A percentile compares a stretch with the other conserved stretches of the same genome.
These are phyloP conservation scores for Adenanthera pavonina DNA, from an alignment of 306 rosid genomes.

Conservation along the genomic window DNA sequence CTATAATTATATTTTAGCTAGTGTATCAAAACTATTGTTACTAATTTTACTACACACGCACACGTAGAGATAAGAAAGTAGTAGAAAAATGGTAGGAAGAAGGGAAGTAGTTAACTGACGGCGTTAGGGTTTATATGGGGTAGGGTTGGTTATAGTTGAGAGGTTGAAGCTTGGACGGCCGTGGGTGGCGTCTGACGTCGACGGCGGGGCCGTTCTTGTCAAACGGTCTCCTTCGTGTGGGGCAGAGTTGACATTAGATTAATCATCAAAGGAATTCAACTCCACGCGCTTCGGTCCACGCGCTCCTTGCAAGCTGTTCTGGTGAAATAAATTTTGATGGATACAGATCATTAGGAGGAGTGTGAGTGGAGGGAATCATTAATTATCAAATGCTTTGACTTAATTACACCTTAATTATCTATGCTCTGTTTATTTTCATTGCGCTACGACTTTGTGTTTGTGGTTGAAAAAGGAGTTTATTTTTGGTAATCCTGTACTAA, in stretches of 20 bases:
- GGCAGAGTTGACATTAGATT: slow-evolving; percentile 41
- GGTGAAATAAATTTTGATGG: not conserved
- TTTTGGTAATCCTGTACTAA: no score
- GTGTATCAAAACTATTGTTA: no score
- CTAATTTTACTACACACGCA: no score
- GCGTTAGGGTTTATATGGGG: slow-evolving; percentile 19
- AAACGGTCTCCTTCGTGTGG: slow-evolving; percentile 47
- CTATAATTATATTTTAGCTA: no score
- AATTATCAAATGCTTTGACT: slow-evolving; percentile 37
- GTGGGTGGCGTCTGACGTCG: slow-evolving; percentile 42
- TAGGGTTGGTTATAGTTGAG: not conserved
- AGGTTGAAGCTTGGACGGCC: not conserved
- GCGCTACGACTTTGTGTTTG: not conserved
- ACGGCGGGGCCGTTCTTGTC: slow-evolving; percentile 51
- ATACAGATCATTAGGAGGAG: not conserved
- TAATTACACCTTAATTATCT: slow-evolving; percentile 27
- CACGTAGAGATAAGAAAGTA: no score
- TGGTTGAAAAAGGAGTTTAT: no score
- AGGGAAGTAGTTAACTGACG: not conserved
- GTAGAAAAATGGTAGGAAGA: no score
- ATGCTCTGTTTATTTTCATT: not conserved
- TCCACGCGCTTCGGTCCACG: slow-evolving; percentile 22
- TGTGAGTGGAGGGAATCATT: not conserved
- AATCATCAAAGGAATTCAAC: not conserved
- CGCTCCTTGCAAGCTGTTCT: not conserved